Conservation (phyloP, 345 rosid genomes). For the Cardamine occulta region DNA sequence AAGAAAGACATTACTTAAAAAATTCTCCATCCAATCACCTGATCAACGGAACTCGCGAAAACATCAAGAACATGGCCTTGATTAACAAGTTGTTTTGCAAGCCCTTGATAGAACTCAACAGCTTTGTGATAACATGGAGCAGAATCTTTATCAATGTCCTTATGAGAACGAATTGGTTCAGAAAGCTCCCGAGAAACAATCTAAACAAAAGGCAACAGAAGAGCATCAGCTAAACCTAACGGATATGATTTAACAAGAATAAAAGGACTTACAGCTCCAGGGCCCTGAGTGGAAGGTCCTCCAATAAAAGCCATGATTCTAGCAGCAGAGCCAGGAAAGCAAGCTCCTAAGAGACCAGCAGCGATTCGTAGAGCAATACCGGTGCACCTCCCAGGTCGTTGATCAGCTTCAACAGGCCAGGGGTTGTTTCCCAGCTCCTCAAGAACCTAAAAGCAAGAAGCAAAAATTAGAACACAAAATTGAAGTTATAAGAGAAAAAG, state of each 20-base stretch:
- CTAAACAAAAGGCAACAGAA: conserved; percentile 44
- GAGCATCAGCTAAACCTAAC: conserved; percentile 1
- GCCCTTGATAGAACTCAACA: conserved; percentile 73
- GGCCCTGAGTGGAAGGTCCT: conserved; percentile 93
- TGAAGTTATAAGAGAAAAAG: neutral
- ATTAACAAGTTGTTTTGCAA: conserved; percentile 92
- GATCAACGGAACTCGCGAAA: conserved; percentile 95
- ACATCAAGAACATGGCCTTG: conserved; percentile 98
- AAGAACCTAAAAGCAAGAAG: conserved; percentile 51
- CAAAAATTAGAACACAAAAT: neutral
- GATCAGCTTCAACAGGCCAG: conserved; percentile 72
- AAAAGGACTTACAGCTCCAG: conserved; percentile 69
- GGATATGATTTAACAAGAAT: conserved; percentile 1
- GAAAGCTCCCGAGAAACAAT: conserved; percentile 84
- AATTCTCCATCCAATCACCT: conserved; percentile 50
- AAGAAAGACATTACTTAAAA: neutral
- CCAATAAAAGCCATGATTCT: conserved; percentile 93
- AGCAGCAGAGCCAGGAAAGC: conserved; percentile 96
- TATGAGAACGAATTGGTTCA: conserved; percentile 96
- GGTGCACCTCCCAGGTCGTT: conserved; percentile 85
- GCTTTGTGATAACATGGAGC: conserved; percentile 79
- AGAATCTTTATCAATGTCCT: conserved; percentile 89
- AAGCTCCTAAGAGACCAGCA: conserved; percentile 83
- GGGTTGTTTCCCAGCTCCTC: conserved; percentile 93
- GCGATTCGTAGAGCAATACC: conserved; percentile 90